phyloP scores from a whole-genome alignment of 1,284 basidiomycete genomes.

The Cutaneotrichosporon mucoides region DNA sequence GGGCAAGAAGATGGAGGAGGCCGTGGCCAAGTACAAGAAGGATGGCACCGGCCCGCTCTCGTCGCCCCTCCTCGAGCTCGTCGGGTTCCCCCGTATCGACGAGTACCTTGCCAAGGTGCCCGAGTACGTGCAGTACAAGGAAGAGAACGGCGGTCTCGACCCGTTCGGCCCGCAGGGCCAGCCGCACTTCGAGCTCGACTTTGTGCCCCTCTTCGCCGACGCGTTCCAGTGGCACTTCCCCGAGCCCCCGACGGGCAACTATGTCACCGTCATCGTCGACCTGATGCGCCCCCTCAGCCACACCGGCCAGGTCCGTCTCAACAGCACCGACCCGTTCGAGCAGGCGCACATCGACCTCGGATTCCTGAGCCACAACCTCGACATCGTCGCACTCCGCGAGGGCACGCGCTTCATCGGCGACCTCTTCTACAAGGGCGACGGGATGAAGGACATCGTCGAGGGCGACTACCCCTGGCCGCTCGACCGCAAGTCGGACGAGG shows the following conservation, averaged over 20 bases:
- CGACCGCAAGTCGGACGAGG: slow-evolving; percentile 12
- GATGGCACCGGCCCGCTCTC: slow-evolving; percentile 3
- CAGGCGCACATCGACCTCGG: slow-evolving; percentile 60
- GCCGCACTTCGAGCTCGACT: slow-evolving; percentile 20
- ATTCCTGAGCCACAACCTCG: slow-evolving; percentile 51
- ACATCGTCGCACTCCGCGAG: slow-evolving; percentile 35
- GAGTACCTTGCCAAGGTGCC: slow-evolving; percentile 6
- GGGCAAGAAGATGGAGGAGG: slow-evolving; percentile 1
- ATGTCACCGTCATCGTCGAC: slow-evolving; percentile 16
- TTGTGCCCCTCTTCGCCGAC: slow-evolving; percentile 12
- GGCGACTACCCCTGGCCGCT: slow-evolving; percentile 24
- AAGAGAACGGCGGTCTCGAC: slow-evolving; percentile 13
- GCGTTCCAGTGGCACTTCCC: slow-evolving; percentile 18
- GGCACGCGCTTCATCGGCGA: slow-evolving; percentile 14
- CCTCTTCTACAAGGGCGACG: slow-evolving; percentile 24
- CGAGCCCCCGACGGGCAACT: slow-evolving; percentile 8
- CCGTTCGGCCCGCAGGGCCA: slow-evolving; percentile 16
- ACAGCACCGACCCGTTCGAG: slow-evolving; percentile 56
- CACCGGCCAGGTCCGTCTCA: slow-evolving; percentile 50
- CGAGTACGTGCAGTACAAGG: slow-evolving; percentile 14
- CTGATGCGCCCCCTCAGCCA: slow-evolving; percentile 14
- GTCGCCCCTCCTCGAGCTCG: slow-evolving; percentile 13
- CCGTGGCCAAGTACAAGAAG: slow-evolving; percentile 9
- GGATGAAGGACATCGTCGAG: slow-evolving; percentile 27
- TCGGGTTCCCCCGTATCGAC: slow-evolving; percentile 17